phyloP scores from a whole-genome alignment of 768 basidiomycete genomes.

The Auricularia heimuer region DNA sequence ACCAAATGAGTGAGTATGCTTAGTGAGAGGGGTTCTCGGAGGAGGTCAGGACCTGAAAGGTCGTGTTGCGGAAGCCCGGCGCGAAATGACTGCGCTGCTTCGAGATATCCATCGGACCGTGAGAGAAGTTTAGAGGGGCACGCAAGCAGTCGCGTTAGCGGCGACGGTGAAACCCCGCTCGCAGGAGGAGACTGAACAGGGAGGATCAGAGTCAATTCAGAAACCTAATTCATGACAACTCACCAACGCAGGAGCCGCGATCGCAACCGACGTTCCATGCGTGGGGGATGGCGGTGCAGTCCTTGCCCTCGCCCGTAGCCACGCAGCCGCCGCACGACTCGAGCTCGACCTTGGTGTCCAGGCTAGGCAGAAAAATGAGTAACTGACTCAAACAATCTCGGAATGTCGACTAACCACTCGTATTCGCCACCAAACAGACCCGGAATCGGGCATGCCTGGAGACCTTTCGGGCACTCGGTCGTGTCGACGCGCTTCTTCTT shows the following conservation, averaged over 20 bases:
- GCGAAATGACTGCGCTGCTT: neutral
- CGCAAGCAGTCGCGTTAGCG: conserved; percentile 35
- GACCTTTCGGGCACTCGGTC: conserved; percentile 41
- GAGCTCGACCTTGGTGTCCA: conserved; percentile 54
- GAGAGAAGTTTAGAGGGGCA: conserved; percentile 19
- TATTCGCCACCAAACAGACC: conserved; percentile 33
- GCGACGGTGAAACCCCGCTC: conserved; percentile 36
- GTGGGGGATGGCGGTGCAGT: conserved; percentile 59
- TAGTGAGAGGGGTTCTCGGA: conserved; percentile 11
- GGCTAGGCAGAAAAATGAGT: conserved; percentile 11
- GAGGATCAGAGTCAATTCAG: conserved; percentile 5
- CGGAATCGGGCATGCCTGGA: conserved; percentile 48
- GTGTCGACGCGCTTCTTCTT: conserved; percentile 1
- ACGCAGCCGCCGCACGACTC: conserved; percentile 71
- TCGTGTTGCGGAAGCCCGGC: no score
- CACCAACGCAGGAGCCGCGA: conserved; percentile 42
- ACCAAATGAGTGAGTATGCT: conserved; percentile 16
- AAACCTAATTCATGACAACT: conserved; percentile 15
- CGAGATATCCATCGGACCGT: conserved; percentile 18
- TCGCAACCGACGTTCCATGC: conserved; percentile 67
- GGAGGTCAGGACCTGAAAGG: no score
- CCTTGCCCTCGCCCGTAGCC: conserved; percentile 49
- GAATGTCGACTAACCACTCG: conserved; percentile 33
- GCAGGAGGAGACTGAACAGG: conserved; percentile 38
- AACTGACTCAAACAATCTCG: neutral